Conservation (phyloP, 805 yeast genomes). For the Yamadazyma nakazawae region DNA sequence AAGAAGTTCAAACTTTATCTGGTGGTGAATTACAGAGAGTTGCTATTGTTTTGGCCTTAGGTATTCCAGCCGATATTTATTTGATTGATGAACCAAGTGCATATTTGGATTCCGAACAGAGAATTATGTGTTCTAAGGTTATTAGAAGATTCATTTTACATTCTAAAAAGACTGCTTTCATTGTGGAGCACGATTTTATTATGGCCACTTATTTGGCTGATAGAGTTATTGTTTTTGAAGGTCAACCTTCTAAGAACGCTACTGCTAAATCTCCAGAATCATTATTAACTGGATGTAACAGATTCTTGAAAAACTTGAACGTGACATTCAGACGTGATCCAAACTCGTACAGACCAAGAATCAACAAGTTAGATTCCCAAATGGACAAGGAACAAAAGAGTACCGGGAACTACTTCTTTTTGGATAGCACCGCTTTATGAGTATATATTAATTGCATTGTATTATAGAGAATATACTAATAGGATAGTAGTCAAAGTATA, state of each 20-base stretch:
- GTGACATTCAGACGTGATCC: slow-evolving; percentile 99
- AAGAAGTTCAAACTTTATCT: slow-evolving; percentile 94
- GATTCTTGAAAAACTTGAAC: slow-evolving; percentile 92
- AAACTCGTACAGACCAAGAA: slow-evolving; percentile 96
- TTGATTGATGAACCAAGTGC: slow-evolving; percentile 99
- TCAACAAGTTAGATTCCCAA: slow-evolving; percentile 95
- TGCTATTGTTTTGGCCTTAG: slow-evolving; percentile 92
- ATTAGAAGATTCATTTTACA: slow-evolving; percentile 95
- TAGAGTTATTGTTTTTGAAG: slow-evolving; percentile 97
- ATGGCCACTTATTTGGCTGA: slow-evolving; percentile 99
- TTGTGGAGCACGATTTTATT: slow-evolving; percentile 99
- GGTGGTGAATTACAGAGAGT: slow-evolving; percentile 99
- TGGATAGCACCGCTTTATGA: slow-evolving; percentile 58
- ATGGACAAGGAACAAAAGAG: slow-evolving; percentile 98
- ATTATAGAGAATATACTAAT: slow-evolving; percentile 3
- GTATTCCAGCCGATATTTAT: slow-evolving; percentile 93
- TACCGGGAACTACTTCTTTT: slow-evolving; percentile 91
- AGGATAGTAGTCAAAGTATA: neutral
- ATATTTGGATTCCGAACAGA: slow-evolving; percentile 97
- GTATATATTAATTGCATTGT: slow-evolving; percentile 8
- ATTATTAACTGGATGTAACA: slow-evolving; percentile 93
- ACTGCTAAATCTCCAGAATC: slow-evolving; percentile 88
- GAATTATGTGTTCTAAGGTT: slow-evolving; percentile 98
- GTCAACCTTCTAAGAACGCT: slow-evolving; percentile 84
- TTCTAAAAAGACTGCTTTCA: slow-evolving; percentile 96